A percentile compares a stretch with the other conserved stretches of the same genome.
These are phyloP conservation scores for Aspergillus diversus DNA, from an alignment of 495 filamentous ascomycete species.

Conservation along the genomic window DNA sequence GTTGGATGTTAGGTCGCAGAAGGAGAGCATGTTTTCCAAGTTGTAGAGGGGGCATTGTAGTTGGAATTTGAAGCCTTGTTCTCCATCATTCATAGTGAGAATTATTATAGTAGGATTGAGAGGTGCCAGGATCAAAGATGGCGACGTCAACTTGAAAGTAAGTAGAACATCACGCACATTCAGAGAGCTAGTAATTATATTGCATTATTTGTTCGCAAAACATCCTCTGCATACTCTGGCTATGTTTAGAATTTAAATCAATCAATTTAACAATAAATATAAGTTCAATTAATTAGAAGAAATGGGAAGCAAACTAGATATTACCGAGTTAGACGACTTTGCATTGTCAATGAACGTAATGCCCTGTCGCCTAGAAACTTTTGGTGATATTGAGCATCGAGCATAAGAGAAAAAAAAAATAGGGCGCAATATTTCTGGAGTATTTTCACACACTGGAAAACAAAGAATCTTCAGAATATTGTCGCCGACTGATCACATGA, in stretches of 20 bases:
- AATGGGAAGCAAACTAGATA: conserved; percentile 1
- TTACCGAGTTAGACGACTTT: not conserved
- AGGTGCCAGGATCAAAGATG: no score
- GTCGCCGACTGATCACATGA: not conserved
- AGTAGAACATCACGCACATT: not conserved
- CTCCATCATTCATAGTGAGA: no score
- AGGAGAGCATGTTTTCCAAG: conserved; percentile 25
- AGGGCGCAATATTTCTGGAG: not conserved
- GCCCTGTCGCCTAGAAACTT: not conserved
- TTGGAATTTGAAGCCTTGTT: no score
- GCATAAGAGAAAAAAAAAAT: not conserved
- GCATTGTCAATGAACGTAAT: not conserved
- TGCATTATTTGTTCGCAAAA: not conserved
- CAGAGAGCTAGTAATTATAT: not conserved
- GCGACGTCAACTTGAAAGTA: no score
- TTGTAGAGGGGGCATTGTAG: not conserved
- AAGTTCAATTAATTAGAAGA: not conserved
- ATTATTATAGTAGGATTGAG: no score
- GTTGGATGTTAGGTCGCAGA: conserved; percentile 25
- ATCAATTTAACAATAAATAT: not conserved
- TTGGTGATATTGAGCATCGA: not conserved
- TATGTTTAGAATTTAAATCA: not conserved
- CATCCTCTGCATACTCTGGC: not conserved
- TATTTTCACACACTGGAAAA: not conserved
- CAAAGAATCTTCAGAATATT: conserved; percentile 1